phyloP scores from a whole-genome alignment of 805 yeast genomes.

The Ogataea nonfermentans region DNA sequence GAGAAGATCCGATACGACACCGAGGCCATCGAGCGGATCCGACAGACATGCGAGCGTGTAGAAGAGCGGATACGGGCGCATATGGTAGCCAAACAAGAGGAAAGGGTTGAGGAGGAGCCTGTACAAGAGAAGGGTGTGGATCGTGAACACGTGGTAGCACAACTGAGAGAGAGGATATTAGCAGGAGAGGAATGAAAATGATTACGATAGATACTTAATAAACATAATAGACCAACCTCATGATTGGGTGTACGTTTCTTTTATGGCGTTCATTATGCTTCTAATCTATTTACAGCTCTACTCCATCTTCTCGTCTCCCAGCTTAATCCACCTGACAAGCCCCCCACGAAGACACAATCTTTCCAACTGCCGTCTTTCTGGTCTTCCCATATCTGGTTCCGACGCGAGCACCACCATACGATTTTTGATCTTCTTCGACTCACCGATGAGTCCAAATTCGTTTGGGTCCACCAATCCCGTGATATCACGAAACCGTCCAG shows the following conservation, averaged over 20 bases:
- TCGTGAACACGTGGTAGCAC: no score
- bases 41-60: constrained; percentile 39
- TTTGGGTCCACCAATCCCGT: constrained; percentile 21
- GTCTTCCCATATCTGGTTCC: constrained; percentile 24
- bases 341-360: constrained; percentile 31
- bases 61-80: constrained; percentile 36
- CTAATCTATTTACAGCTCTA: no score
- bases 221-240: no score
- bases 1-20: constrained; percentile 48
- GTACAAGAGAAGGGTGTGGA: neutral
- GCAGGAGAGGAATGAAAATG: no score
- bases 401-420: constrained; percentile 21
- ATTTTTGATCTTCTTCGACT: constrained; percentile 1
- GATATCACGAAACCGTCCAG: constrained; percentile 28
- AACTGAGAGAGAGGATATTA: no score
- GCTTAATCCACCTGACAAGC: constrained; percentile 4
- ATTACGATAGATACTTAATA: no score
- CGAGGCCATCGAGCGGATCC: constrained; percentile 41
- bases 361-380: constrained; percentile 34
- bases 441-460: constrained; percentile 19
- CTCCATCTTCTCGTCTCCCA: no score
- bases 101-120: constrained; percentile 11
- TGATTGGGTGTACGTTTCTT: no score
- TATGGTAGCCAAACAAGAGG: constrained; percentile 11
- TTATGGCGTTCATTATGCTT: neutral